A percentile compares a stretch with the other conserved stretches of the same genome.
These are phyloP conservation scores for Coemansia sp. DNA, from an alignment of 192 early-diverging fungal genomes.

Conservation along the genomic window DNA sequence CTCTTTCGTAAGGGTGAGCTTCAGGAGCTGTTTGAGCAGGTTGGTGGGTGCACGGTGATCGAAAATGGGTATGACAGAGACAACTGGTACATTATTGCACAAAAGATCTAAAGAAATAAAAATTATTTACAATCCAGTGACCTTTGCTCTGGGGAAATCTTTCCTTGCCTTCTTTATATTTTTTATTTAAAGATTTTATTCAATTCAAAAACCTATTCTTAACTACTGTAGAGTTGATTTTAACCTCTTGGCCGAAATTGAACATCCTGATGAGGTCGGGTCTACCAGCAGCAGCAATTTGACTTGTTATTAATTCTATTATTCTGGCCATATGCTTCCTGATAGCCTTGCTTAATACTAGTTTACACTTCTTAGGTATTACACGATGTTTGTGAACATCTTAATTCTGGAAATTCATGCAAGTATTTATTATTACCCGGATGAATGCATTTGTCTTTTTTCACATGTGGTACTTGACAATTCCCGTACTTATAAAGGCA, in stretches of 20 bases:
- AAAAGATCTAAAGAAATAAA: slow-evolving; percentile 6
- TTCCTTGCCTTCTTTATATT: not conserved
- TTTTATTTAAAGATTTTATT: not conserved
- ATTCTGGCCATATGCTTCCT: not conserved
- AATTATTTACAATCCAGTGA: not conserved
- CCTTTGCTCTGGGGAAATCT: not conserved
- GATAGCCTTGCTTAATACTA: not conserved
- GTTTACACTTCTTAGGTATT: too few relatives aligned
- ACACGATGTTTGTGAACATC: too few relatives aligned
- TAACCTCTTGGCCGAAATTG: not conserved
- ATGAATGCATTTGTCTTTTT: too few relatives aligned
- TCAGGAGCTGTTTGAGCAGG: slow-evolving; percentile 62
- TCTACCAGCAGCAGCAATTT: not conserved
- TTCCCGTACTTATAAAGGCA: too few relatives aligned
- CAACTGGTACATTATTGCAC: slow-evolving; percentile 90
- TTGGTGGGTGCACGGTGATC: slow-evolving; percentile 58
- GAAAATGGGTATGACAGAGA: slow-evolving; percentile 90
- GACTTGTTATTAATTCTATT: not conserved
- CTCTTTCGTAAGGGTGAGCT: slow-evolving; percentile 87
- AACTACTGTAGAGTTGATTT: not conserved
- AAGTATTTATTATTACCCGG: too few relatives aligned
- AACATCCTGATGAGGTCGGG: too few relatives aligned
- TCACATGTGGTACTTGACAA: too few relatives aligned
- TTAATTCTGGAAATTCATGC: too few relatives aligned
- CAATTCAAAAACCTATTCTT: not conserved